These are phyloP conservation scores for Fomitopsis palustris DNA, from an alignment of 1,284 basidiomycete species.

Conservation along the genomic window DNA sequence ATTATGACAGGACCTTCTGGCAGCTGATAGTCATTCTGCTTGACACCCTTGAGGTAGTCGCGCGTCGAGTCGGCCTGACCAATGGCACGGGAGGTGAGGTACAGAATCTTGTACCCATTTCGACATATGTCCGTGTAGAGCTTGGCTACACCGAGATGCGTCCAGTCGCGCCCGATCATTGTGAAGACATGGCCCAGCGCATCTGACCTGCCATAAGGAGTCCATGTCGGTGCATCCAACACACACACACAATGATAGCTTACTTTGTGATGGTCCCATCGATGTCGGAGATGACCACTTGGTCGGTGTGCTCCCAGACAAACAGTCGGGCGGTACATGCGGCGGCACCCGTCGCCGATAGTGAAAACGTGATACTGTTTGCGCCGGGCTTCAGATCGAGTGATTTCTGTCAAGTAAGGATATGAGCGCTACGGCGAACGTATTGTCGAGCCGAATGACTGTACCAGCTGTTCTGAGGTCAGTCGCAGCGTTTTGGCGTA, in stretches of 20 bases:
- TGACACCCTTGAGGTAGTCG: constrained; percentile 93
- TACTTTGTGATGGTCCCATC: constrained; percentile 99
- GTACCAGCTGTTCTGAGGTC: constrained; percentile 78
- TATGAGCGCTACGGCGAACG: background rate
- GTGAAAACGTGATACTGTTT: constrained; percentile 93
- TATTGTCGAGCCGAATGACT: constrained; percentile 14
- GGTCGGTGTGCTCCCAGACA: constrained; percentile 90
- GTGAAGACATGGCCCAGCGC: constrained; percentile 97
- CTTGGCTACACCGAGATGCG: constrained; percentile 96
- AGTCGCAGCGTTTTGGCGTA: constrained; percentile 93
- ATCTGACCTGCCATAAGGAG: constrained; percentile 68
- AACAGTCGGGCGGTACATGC: constrained; percentile 94
- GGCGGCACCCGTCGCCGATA: constrained; percentile 85
- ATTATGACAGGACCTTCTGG: constrained; percentile 99
- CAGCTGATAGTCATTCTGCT: constrained; percentile 92
- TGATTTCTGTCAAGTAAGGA: constrained; percentile 57
- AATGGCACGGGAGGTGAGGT: constrained; percentile 96
- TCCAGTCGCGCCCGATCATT: constrained; percentile 99
- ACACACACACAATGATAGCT: constrained; percentile 18
- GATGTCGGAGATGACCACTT: constrained; percentile 95
- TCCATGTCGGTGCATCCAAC: constrained; percentile 1
- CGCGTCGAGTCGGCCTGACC: constrained; percentile 98
- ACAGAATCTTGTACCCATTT: constrained; percentile 99
- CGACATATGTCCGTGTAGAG: constrained; percentile 94
- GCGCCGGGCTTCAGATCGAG: constrained; percentile 86